A percentile compares a stretch with the other conserved stretches of the same genome.
These are phyloP conservation scores for Annona cherimola DNA, from an alignment of 164 flowering plant genomes.

Conservation along the genomic window DNA sequence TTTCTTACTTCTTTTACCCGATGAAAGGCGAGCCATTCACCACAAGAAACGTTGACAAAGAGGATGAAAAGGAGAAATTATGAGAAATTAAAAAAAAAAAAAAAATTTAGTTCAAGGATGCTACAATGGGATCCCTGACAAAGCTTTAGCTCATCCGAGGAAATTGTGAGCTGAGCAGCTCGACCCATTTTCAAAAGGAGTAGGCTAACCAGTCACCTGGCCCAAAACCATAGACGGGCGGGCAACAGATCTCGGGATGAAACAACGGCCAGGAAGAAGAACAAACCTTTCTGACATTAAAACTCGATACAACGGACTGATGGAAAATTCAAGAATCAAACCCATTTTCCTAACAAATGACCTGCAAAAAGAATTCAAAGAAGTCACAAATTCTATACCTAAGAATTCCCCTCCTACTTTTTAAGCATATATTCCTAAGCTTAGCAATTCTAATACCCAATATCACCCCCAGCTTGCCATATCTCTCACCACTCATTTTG, in stretches of 20 bases:
- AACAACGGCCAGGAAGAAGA: neutral
- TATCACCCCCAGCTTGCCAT: neutral
- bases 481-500: neutral
- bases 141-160: too few relatives aligned
- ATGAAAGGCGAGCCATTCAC: too few relatives aligned
- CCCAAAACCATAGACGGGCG: neutral
- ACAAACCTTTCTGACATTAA: neutral
- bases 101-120: too few relatives aligned
- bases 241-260: neutral
- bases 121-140: too few relatives aligned
- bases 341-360: constrained; percentile 39
- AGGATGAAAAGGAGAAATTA: too few relatives aligned
- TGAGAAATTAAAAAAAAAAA: too few relatives aligned
- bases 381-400: constrained; percentile 22
- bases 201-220: too few relatives aligned
- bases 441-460: constrained; percentile 3
- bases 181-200: too few relatives aligned
- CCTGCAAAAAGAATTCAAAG: constrained; percentile 69
- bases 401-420: constrained; percentile 13
- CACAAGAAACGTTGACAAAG: too few relatives aligned
- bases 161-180: too few relatives aligned
- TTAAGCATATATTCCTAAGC: constrained; percentile 3
- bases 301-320: neutral
- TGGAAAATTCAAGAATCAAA: constrained; percentile 4
- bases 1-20: too few relatives aligned